phyloP scores from a whole-genome alignment of 1,284 basidiomycete species.

The Hemileia vastatrix region DNA sequence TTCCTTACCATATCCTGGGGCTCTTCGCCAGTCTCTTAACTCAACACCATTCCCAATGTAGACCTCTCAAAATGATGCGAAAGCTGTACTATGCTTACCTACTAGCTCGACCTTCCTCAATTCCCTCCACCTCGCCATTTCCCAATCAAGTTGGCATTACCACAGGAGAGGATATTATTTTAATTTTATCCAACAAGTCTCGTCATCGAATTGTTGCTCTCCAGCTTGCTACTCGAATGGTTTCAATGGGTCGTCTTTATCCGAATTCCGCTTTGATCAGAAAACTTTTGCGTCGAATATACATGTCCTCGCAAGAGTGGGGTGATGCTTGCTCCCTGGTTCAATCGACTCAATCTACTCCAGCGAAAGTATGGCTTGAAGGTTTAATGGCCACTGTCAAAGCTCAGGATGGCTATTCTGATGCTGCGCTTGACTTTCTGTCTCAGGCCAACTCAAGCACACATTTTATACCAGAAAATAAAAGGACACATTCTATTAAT shows the following conservation, averaged over 20 bases:
- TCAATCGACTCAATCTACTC: too few species aligned
- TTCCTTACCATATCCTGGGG: conserved; percentile 11
- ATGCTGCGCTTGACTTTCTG: too few species aligned
- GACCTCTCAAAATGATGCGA: conserved; percentile 18
- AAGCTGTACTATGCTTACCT: conserved; percentile 21
- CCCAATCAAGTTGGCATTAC: conserved; percentile 2
- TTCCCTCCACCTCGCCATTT: background rate
- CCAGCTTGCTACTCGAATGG: conserved; percentile 19
- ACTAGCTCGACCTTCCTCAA: background rate
- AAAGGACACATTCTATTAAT: too few species aligned
- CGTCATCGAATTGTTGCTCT: conserved; percentile 15
- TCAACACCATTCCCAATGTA: conserved; percentile 13
- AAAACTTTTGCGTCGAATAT: conserved; percentile 14
- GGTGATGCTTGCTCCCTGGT: too few species aligned
- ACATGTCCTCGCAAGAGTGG: conserved; percentile 19
- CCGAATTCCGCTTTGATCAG: conserved; percentile 5
- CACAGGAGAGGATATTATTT: conserved; percentile 16
- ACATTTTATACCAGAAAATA: too few species aligned
- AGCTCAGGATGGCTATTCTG: conserved; percentile 18
- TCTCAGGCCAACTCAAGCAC: too few species aligned
- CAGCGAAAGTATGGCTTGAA: conserved; percentile 11
- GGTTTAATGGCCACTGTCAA: conserved; percentile 11
- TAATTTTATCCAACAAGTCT: conserved; percentile 12
- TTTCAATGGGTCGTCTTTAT: conserved; percentile 13
- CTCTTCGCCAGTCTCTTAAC: conserved; percentile 13